Evolutionary conservation across 345 rosid species (phyloP).

Genomic region (Noccaea caerulescens): DNA sequence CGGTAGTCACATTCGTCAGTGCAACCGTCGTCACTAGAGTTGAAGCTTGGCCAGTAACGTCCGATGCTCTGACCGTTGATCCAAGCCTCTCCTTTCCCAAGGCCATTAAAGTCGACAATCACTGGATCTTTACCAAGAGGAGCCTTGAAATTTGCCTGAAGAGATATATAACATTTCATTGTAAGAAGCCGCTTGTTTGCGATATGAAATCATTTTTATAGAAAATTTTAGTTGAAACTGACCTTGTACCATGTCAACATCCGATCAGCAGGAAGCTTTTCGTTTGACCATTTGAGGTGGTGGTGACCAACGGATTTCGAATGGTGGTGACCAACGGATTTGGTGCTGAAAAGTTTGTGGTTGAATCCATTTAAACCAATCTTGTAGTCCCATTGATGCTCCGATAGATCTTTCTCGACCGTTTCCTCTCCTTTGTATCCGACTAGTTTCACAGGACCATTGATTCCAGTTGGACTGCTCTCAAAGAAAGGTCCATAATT

Average conservation of each 20-base stretch:
- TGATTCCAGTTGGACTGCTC: conserved; percentile 40
- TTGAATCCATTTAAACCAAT: conserved; percentile 56
- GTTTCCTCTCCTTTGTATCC: conserved; percentile 44
- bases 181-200: neutral
- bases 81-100: conserved; percentile 82
- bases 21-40: conserved; percentile 51
- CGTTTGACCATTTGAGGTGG: conserved; percentile 35
- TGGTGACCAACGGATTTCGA: neutral
- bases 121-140: conserved; percentile 67
- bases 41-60: conserved; percentile 63
- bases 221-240: neutral
- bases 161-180: conserved; percentile 3
- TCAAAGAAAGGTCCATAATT: conserved; percentile 45
- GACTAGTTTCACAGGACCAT: conserved; percentile 43
- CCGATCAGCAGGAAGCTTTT: conserved; percentile 43
- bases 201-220: neutral
- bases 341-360: conserved; percentile 27
- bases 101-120: conserved; percentile 64
- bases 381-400: conserved; percentile 60
- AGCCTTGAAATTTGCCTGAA: conserved; percentile 56
- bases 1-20: conserved; percentile 55
- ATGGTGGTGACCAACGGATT: neutral
- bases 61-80: conserved; percentile 72
- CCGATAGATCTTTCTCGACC: conserved; percentile 40
- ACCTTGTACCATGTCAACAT: conserved; percentile 74